These are phyloP conservation scores for Eimeria brunetti DNA, from an alignment of 169 alveolate species.

Conservation along the genomic window DNA sequence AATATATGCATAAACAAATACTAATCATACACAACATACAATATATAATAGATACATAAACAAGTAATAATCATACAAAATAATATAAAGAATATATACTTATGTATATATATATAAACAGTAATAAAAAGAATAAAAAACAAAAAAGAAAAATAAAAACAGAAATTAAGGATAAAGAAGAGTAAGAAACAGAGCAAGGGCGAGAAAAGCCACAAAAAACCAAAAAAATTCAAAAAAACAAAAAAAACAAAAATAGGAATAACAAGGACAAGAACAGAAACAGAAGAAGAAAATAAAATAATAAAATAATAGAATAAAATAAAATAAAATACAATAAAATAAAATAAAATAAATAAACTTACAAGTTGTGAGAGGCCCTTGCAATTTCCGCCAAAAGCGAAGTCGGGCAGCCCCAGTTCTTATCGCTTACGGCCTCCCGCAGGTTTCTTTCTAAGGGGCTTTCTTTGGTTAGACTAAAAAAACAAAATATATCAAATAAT, in stretches of 20 bases:
- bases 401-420: slow-evolving; percentile 90
- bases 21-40: background rate
- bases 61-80: background rate
- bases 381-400: slow-evolving; percentile 89
- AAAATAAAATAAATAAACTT: background rate
- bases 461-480: slow-evolving; percentile 18
- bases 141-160: background rate
- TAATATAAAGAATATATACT: background rate
- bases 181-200: background rate
- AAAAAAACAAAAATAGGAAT: background rate
- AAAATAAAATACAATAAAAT: no score
- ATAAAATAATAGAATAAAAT: no score
- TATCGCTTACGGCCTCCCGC: slow-evolving; percentile 89
- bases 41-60: background rate
- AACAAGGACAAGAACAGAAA: background rate
- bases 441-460: slow-evolving; percentile 87
- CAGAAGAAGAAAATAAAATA: background rate
- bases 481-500: background rate
- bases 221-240: background rate
- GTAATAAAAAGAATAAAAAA: background rate
- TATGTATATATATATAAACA: no score
- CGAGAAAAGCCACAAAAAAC: no score
- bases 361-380: slow-evolving; percentile 88
- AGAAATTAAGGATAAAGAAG: background rate
- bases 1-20: background rate